phyloP scores from a whole-genome alignment of 2,329 filamentous ascomycete species.

The Hymenoscyphus salicellus region DNA sequence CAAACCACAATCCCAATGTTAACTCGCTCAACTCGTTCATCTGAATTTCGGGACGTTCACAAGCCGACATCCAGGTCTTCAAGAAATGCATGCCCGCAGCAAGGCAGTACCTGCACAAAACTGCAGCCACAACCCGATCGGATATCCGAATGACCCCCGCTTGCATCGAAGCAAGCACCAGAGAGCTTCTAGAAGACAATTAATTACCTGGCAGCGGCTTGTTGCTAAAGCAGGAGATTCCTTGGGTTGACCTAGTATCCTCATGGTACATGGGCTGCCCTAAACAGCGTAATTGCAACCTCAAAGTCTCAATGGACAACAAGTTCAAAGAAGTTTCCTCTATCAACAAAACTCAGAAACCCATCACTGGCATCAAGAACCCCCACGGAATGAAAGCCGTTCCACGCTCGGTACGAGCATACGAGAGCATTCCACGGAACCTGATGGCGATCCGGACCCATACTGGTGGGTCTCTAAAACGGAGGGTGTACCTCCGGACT shows the following conservation, averaged over 20 bases:
- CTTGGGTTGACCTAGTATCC: background rate
- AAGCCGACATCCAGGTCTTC: background rate
- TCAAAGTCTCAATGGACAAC: no score
- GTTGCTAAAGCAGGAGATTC: background rate
- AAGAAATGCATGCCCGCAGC: background rate
- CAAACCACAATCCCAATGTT: no score
- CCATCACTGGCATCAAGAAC: background rate
- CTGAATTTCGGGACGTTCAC: background rate
- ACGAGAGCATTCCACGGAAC: background rate
- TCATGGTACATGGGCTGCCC: background rate
- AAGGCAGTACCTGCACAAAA: background rate
- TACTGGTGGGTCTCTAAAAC: background rate
- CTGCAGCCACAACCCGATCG: background rate
- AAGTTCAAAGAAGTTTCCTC: no score
- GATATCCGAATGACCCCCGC: background rate
- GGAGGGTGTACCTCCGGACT: background rate
- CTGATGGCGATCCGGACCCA: background rate
- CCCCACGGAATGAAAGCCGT: background rate
- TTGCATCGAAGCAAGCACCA: background rate
- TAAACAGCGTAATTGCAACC: background rate
- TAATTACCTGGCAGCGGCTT: no score
- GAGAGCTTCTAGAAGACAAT: background rate
- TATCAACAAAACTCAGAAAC: background rate
- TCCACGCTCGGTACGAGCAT: background rate
- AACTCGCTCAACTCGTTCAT: background rate